Evolutionary conservation across 2,329 filamentous ascomycete species (phyloP), one percentile per base, ranked within the genome.

Genomic region (Exophiala sp.): DNA sequence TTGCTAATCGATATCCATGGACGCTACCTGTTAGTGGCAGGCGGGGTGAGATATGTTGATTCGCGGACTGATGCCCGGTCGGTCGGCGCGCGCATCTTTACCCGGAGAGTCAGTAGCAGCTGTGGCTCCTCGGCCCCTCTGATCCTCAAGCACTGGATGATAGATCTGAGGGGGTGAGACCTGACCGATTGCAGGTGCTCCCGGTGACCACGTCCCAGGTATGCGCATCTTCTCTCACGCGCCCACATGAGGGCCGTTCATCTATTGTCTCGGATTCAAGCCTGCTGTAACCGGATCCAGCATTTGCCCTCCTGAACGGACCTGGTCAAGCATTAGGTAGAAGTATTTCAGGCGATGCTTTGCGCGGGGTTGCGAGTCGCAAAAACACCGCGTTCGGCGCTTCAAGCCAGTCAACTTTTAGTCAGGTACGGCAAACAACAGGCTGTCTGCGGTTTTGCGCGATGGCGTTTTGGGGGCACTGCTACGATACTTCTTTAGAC

Each of bases 351-450:
- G n/a, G n/a, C n/a, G n/a, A n/a, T n/a, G n/a, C n/a, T n/a, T n/a
- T n/a, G n/a, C 14, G 34, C 14, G 5, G 14, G 18, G 6, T 19
- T 7, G 14, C 6, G 14, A 37, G 14, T 7, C 14, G 19, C 13
- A 2, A 6, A 13, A 6, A 19, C 3, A 4, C 18, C 9, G 44
- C 42, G 47, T 24, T 23, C 21, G 35, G 34, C n/a, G 34, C 34
- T 18, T 43, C 40, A 35, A 48, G 48, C 44, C 48, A 50, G 46
- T 43, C 37, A 48, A 14, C 24, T 51, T 56, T 53, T 56, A 56
- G 54, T 56, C 54, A 56, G 54, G 54, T 53, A 56, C 54, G 50
- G n/a, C n/a, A n/a, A n/a, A n/a, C 37, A 45, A 41, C 48, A 16
- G 34, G 39, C 35, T 48, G 49, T 39, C 49, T n/a, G n/a, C n/a